phyloP scores from a whole-genome alignment of 148 eudicot genomes.

The Silene conica region DNA sequence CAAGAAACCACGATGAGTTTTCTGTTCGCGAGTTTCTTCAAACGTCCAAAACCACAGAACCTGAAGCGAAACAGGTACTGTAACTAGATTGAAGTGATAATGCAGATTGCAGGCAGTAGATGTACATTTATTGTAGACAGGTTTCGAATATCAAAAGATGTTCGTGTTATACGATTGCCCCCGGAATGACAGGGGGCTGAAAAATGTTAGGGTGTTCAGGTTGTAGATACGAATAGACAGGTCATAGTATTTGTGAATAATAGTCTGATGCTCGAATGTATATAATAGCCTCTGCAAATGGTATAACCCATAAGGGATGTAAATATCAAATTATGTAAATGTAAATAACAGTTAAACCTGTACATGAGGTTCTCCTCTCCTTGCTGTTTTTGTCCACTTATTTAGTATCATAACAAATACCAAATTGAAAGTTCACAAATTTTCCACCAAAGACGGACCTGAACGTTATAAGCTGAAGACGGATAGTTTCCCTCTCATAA shows the following conservation, averaged over 20 bases:
- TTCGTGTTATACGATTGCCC: not conserved
- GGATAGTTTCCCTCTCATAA: no score
- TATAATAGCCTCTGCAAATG: slow-evolving; percentile 9
- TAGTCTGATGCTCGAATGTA: slow-evolving; percentile 9
- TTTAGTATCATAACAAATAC: no score
- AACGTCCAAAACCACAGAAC: slow-evolving; percentile 24
- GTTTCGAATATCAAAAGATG: not conserved
- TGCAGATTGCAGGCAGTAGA: slow-evolving; percentile 3
- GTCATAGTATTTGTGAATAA: slow-evolving; percentile 13
- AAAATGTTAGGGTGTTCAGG: slow-evolving; percentile 4
- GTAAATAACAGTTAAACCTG: slow-evolving; percentile 12
- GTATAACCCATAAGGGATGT: slow-evolving; percentile 7
- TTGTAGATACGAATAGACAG: slow-evolving; percentile 14
- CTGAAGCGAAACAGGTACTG: slow-evolving; percentile 19
- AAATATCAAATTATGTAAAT: not conserved
- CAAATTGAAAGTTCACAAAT: no score
- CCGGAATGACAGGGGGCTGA: slow-evolving; percentile 9
- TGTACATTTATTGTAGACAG: slow-evolving; percentile 16
- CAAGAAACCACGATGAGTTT: slow-evolving; percentile 55
- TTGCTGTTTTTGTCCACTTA: not conserved
- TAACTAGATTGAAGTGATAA: slow-evolving; percentile 12
- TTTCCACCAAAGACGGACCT: no score
- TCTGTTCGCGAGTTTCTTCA: slow-evolving; percentile 62
- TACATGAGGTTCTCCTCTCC: slow-evolving; percentile 2
- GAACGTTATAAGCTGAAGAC: no score